Evolutionary conservation across 108 stramenopile genomes (phyloP), one percentile per base, ranked within the genome.

Genomic region (Skeletonema marinoi): DNA sequence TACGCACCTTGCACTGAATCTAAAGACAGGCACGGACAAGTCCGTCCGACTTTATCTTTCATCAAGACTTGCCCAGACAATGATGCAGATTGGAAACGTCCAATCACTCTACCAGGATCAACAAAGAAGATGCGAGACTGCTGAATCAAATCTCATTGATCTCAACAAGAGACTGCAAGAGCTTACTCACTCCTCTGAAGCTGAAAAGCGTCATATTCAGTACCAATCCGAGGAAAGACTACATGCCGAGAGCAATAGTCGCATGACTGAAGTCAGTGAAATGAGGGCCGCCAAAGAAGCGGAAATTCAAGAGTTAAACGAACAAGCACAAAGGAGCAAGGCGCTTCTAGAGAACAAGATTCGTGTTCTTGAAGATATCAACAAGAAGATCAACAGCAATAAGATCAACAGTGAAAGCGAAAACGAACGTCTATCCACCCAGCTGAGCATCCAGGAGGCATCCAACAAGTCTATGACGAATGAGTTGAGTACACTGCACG

Each of bases 1-100:
- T 11, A 78, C 77, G 9, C 85, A 86, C 58, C 65, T 86, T 50
- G 80, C 85, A 32, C 36, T 86, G 46, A 79, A 73, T 50, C 68
- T 86, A 0, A 75, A 78, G 32, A 50, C 75, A 54, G 85, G 85
- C 29, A 75, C 81, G 16, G 85, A 86, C 60, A 75, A 82, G 50
- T 78, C 85, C 6, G 81, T 83, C 16, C 51, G 85, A 70, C 25
- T 65, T 14, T 86, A 86, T 56, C 73, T 86, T 1, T 83, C 85
- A n/a, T 78, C 61, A 12, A 35, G 81, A 19, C 78, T 86, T 29
- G 75, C 58, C 32, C 81, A 86, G 48, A 79, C 60, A 8, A 66
- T 86, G 81, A 54, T 48, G 44, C 73, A 86, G 50, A 68, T 38
- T 42, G 58, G 17, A 38, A 63, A 65, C 17, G 44, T 70, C n/a